Evolutionary conservation across 371 early-diverging fungal genomes (phyloP), one percentile per base, ranked within the genome.

Genomic region (Mucor lusitanicus): DNA sequence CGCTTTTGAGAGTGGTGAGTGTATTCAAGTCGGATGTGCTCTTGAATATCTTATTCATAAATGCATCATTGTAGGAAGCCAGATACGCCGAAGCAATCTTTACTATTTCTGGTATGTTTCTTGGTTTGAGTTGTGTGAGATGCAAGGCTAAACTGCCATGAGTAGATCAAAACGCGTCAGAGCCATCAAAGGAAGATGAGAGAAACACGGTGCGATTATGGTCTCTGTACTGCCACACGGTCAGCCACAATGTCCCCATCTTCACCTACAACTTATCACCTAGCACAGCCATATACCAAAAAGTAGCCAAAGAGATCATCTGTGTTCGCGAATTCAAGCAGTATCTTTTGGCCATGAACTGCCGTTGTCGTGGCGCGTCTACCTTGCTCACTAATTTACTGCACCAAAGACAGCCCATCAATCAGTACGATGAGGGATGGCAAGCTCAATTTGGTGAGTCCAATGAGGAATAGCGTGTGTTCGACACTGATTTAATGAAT

Each of bases 291-390:
- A 69, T 83, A 23, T 90, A 85, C 58, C 91, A 91, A 65, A 88
- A 87, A 64, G 75, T 87, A 27, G 86, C 89, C 3, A 85, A 84
- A 39, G 87, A 87, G 56, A 85, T 87, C 32, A 85, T 92, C 42
- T 93, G 92, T 61, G 83, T 89, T n/a, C 81, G 86, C 6, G 90
- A 92, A 59, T 83, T 93, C 61, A 90, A 91, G 70, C 92, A 93
- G 68, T 81, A 89, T 57, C 65, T 92, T 11, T 61, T 93, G 11
- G 91, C 84, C 0, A 87, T 89, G 74, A 90, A 85, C 42, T 88
- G 89, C 56, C 77, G 90, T 6, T 90, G 90, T 59, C 81, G 84
- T 6, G 93, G 92, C 7, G 83, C 86, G 0, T 86, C 90, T 0
- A 91, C 91, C 6, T 57, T 93, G 21, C 70, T 92, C 30, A 80